Evolutionary conservation across 208 protist genomes (phyloP), one percentile per base, ranked within the genome.

Genomic region (Angomonas desouzai): DNA sequence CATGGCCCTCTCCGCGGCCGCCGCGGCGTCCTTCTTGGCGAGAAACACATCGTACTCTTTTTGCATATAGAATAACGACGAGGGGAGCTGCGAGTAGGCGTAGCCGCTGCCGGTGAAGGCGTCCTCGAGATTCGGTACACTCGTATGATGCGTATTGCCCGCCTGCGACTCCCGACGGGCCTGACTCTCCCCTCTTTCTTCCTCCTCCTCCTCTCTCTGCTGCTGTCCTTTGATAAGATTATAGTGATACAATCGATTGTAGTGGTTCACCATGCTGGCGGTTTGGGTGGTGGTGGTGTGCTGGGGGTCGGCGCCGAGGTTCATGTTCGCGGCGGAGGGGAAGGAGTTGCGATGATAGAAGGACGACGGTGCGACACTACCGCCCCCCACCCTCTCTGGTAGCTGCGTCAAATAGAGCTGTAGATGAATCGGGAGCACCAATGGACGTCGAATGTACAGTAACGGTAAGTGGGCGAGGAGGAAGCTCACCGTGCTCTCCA

Each of bases 351-450:
- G 6, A 13, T 40, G 36, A 40, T 40, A 40, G 36, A 40, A 40
- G 36, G 36, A 40, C 36, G 36, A 40, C 9, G 36, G 36, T 6
- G 45, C 20, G 45, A 9, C 45, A 23, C 45, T 23, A 23, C 45
- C 18, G 45, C 45, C 63, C 62, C 3, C 70, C 66, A 61, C 71
- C 34, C 74, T 66, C 40, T 87, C 74, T 10, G 89, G 89, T 22
- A 94, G 71, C 70, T 87, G 75, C 23, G 83, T 89, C 49, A 92
- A 72, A 49, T 79, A 92, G n/a, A 75, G 55, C 58, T 79, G 68
- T 34, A 91, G 16, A 27, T 66, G 56, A 23, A 94, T 45, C 0
- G 89, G 89, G 28, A 94, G 64, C 20, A 92, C 76, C 11, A 91
- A 72, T 1, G 85, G 85, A 4, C 81, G 76, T 18, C 83, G 83